Conservation (phyloP, 2,329 filamentous ascomycete species). For the Aspergillus hortae region DNA sequence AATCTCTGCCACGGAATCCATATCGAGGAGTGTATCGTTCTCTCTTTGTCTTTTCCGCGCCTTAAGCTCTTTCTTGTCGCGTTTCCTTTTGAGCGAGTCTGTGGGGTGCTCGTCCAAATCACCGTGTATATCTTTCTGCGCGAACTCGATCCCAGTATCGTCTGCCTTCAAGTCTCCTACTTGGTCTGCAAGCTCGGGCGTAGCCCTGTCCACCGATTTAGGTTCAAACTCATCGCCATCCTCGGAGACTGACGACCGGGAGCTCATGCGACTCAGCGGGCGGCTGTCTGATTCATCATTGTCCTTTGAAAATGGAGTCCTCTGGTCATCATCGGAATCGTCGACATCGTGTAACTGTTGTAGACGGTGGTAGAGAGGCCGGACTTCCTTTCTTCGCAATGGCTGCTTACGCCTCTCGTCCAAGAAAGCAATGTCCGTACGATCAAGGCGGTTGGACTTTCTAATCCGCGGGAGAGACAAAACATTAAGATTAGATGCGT, state of each 20-base stretch:
- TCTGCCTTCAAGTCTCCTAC: slow-evolving; percentile 13
- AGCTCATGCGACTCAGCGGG: slow-evolving; percentile 67
- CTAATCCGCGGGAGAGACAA: slow-evolving; percentile 70
- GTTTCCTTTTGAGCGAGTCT: slow-evolving; percentile 67
- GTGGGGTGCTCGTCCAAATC: slow-evolving; percentile 51
- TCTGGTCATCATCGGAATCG: slow-evolving; percentile 83
- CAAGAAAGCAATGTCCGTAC: slow-evolving; percentile 61
- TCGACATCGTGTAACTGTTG: slow-evolving; percentile 70
- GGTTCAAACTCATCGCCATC: slow-evolving; percentile 38
- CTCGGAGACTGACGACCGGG: slow-evolving; percentile 51
- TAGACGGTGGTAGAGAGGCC: slow-evolving; percentile 77
- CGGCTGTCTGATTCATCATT: slow-evolving; percentile 84
- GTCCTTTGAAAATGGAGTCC: slow-evolving; percentile 65
- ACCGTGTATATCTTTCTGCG: slow-evolving; percentile 12
- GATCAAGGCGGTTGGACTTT: slow-evolving; percentile 59
- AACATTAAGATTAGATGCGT: slow-evolving; percentile 50
- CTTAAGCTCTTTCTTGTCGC: slow-evolving; percentile 64
- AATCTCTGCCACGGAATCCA: slow-evolving; percentile 54
- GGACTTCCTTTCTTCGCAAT: slow-evolving; percentile 60
- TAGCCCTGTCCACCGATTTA: slow-evolving; percentile 18
- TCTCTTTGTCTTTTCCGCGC: slow-evolving; percentile 79
- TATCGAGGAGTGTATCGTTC: slow-evolving; percentile 73
- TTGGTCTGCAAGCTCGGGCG: slow-evolving; percentile 6
- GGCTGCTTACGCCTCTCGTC: slow-evolving; percentile 63
- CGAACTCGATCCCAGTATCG: slow-evolving; percentile 4